Evolutionary conservation across 2,329 filamentous ascomycete species (phyloP).

Genomic region (Clarireedia monteithiana): DNA sequence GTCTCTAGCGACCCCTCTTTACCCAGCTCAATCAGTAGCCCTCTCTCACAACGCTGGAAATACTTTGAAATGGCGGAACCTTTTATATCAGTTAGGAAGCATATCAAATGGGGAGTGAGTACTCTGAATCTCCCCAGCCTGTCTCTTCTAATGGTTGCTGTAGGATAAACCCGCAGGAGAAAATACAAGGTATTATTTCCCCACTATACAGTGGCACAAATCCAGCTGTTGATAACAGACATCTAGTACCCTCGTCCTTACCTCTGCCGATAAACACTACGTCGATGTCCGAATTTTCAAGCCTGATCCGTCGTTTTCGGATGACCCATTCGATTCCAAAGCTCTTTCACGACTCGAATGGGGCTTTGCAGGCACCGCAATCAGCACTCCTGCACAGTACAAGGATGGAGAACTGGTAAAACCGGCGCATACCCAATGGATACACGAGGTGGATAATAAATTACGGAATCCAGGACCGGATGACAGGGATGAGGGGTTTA

Average conservation of each 20-base stretch:
- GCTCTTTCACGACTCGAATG: conserved; percentile 23
- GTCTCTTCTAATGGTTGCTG: not conserved
- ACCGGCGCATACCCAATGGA: conserved; percentile 23
- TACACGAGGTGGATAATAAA: conserved; percentile 23
- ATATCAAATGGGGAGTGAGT: conserved; percentile 25
- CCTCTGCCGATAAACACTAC: conserved; percentile 24
- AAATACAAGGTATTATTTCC: conserved; percentile 16
- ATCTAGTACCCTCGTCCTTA: conserved; percentile 27
- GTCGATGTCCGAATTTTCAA: conserved; percentile 25
- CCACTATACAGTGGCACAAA: not conserved
- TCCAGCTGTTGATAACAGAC: not conserved
- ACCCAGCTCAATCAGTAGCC: not conserved
- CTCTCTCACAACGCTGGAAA: not conserved
- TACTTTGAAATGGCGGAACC: conserved; percentile 7
- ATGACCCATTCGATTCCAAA: conserved; percentile 1
- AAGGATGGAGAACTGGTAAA: conserved; percentile 9
- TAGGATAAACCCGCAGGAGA: conserved; percentile 19
- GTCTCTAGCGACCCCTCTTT: not conserved
- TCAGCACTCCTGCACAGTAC: conserved; percentile 12
- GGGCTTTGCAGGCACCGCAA: conserved; percentile 23
- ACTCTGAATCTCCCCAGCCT: not conserved
- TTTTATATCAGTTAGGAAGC: conserved; percentile 19
- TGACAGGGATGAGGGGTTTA: conserved; percentile 27
- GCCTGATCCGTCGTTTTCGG: conserved; percentile 6
- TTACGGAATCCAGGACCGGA: conserved; percentile 13